phyloP scores from a whole-genome alignment of 805 yeast genomes.

The Tetrapisispora phaffii region DNA sequence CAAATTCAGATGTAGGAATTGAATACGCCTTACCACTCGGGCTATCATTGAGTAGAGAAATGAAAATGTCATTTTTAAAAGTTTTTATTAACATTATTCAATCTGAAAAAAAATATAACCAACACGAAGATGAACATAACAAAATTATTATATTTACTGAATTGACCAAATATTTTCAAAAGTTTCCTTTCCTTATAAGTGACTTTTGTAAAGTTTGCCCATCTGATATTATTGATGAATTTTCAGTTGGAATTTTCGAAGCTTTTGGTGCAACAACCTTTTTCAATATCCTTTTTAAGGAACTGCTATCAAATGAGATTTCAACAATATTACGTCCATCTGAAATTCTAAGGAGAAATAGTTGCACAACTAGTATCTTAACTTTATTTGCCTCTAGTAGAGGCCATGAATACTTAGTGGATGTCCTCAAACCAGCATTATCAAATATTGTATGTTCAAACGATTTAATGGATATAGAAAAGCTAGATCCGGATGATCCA shows the following conservation, averaged over 20 bases:
- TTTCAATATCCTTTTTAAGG: conserved; percentile 37
- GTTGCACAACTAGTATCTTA: conserved; percentile 65
- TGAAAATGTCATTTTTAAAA: conserved; percentile 60
- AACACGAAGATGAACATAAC: conserved; percentile 18
- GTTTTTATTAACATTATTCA: conserved; percentile 59
- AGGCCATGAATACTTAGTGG: conserved; percentile 47
- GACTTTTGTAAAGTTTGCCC: conserved; percentile 54
- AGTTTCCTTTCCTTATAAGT: conserved; percentile 36
- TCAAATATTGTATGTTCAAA: conserved; percentile 39
- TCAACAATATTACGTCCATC: conserved; percentile 45
- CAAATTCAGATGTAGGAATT: conserved; percentile 67
- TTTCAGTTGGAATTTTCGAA: conserved; percentile 52
- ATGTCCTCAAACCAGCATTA: conserved; percentile 46
- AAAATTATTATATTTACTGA: conserved; percentile 15
- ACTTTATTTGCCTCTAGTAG: conserved; percentile 56
- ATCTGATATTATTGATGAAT: conserved; percentile 53
- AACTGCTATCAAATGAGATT: conserved; percentile 52
- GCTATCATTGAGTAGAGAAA: conserved; percentile 51
- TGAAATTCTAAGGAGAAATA: conserved; percentile 67
- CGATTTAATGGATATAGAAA: conserved; percentile 56
- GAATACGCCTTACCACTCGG: conserved; percentile 68
- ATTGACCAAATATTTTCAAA: conserved; percentile 23
- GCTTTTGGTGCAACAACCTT: conserved; percentile 37
- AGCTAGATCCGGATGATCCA: conserved; percentile 29
- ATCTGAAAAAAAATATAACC: conserved; percentile 6